Conservation (phyloP, 257 asterid genomes). For the Scutellaria barbata region DNA sequence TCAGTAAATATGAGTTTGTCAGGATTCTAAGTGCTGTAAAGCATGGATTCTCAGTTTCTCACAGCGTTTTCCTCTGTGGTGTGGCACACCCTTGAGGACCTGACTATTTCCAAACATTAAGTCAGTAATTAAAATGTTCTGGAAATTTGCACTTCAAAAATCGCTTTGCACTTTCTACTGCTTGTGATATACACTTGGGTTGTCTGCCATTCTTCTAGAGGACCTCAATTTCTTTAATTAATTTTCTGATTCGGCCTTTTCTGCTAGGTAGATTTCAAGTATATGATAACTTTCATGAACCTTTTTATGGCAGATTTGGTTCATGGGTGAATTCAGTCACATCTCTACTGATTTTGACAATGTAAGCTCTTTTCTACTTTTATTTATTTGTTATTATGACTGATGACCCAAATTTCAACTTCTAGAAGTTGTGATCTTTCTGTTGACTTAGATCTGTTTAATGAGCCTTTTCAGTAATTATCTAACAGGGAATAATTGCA, state of each 20-base stretch:
- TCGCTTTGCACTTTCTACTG: conserved; percentile 16
- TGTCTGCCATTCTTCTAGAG: conserved; percentile 23
- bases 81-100: neutral
- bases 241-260: conserved; percentile 21
- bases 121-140: neutral
- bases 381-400: neutral
- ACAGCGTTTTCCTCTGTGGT: neutral
- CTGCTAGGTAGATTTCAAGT: conserved; percentile 12
- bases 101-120: conserved; percentile 13
- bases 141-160: conserved; percentile 16
- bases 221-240: neutral
- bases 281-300: conserved; percentile 14
- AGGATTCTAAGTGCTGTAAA: neutral
- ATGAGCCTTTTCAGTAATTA: conserved; percentile 28
- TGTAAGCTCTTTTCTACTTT: conserved; percentile 52
- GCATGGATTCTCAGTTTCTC: conserved; percentile 3
- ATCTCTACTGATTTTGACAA: conserved; percentile 67
- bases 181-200: conserved; percentile 8
- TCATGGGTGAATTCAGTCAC: conserved; percentile 79
- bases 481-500: conserved; percentile 17
- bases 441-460: neutral
- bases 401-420: conserved; percentile 23
- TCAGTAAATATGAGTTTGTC: neutral
- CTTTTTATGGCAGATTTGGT: conserved; percentile 67
- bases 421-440: conserved; percentile 27